Conservation (phyloP, 148 eudicot genomes). For the Rhododendron vialii region DNA sequence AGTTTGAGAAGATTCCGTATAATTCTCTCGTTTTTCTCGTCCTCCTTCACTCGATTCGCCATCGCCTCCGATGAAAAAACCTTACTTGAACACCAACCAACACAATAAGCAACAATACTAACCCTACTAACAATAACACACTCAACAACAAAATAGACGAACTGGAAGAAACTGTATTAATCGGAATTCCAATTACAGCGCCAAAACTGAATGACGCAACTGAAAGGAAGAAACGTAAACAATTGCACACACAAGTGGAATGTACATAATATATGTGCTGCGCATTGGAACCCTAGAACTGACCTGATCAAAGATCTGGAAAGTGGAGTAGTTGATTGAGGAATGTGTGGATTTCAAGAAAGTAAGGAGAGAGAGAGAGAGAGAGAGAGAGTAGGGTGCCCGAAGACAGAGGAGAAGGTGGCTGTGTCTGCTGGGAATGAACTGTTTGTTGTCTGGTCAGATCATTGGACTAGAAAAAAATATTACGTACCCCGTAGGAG, state of each 20-base stretch:
- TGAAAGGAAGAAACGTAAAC: no score
- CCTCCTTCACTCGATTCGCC: slow-evolving; percentile 75
- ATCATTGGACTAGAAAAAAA: background rate
- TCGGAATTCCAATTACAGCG: background rate
- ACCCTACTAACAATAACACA: background rate
- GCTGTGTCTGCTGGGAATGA: background rate
- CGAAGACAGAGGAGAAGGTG: background rate
- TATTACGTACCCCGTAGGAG: no score
- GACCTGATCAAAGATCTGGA: slow-evolving; percentile 10
- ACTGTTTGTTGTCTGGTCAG: background rate
- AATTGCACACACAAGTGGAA: background rate
- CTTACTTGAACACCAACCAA: slow-evolving; percentile 1
- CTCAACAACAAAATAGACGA: background rate
- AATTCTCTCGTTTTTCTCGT: slow-evolving; percentile 63
- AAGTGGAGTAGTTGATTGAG: background rate
- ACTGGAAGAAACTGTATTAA: background rate
- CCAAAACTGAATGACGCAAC: background rate
- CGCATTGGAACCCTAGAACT: slow-evolving; percentile 1
- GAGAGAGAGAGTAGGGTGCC: slow-evolving; percentile 4
- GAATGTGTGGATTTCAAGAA: background rate
- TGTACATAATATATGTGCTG: no score
- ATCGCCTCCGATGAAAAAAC: slow-evolving; percentile 42
- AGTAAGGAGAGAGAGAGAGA: slow-evolving; percentile 9
- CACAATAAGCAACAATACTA: background rate
- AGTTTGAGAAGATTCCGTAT: slow-evolving; percentile 70